Evolutionary conservation across 1,139 yeast genomes (phyloP), one percentile per base, ranked within the genome.

Genomic region (Spathaspora jeffriesii): DNA sequence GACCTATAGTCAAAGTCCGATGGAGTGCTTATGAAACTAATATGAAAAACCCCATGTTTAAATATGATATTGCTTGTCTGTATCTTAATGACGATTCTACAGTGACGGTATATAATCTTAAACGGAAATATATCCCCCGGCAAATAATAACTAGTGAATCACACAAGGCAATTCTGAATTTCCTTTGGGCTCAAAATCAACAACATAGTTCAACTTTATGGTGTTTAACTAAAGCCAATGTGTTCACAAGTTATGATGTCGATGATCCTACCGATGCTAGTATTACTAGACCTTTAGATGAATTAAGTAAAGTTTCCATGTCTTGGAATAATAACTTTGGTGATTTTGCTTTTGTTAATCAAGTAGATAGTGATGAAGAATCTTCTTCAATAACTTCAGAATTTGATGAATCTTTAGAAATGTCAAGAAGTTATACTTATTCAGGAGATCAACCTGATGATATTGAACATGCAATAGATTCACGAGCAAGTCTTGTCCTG

Each of bases 81-180:
- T 88, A 85, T 50, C 70, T 88, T 55, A 86, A 85, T 48, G 92
- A 87, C 56, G 96, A 89, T 58, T 79, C 89, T 10, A 78, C 84
- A 17, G 77, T 90, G 6, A 82, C 87, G 38, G 76, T 90, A 2
- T 93, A 90, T 80, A 84, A 85, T 45, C 71, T 92, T 43, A 76
- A 78, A 40, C 71, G 97, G 50, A 88, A 85, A 54, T 85, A 79
- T 60, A 79, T 92, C 13, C 97, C 99, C 0, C 76, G 79, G 45
- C 82, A 85, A 57, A 76, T 84, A 4, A 70, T 89, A 32, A 83
- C 81, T 73, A 73, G 79, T 21, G 71, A 76, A 36, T 79, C 81
- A 2, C 70, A 71, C 39, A 73, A 73, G 43, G 72, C 76, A 0
- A 65, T 73, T 45, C 77, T 70, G 47, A 75, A 74, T 54, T 75